Evolutionary conservation across 1,284 basidiomycete species (phyloP), one percentile per base, ranked within the genome.

Genomic region (Takashimella tepidaria): DNA sequence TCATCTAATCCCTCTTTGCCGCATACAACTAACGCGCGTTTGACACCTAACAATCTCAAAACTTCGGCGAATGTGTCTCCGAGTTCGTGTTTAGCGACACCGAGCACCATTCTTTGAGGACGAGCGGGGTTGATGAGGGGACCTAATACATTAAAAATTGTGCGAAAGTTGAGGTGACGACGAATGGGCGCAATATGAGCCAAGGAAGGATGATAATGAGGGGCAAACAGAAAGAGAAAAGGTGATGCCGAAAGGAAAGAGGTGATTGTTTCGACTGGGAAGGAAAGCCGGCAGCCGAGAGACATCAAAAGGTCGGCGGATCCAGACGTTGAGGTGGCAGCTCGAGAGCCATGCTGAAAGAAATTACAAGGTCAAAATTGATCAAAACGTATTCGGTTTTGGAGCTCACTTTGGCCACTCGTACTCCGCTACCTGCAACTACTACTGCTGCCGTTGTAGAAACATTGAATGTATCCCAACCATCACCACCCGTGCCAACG

Each of bases 391-490:
- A n/a, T n/a, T n/a, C n/a, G 21, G 13, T 13, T 27, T 22, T 10
- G 13, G 3, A 12, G 60, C 80, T 59, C 67, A 92, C 91, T 81
- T 98, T 98, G 75, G 92, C 85, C 0, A 98, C 90, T 49, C 91
- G 81, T 1, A 90, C 88, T 13, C 95, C 95, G 0, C 92, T 89
- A 13, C 95, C 95, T 19, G 92, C 92, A 22, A 93, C 93, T 19
- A 98, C 90, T 56, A 98, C 84, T 3, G 85, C 92, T 1, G 95
- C 95, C 0, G 92, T 89, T 0, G 95, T 98, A 67, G 91, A 95
- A 44, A 98, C 93, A 72, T 98, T 98, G 81, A 95, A 98, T 0
- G 95, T 88, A 68, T 98, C 91, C 76, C 95, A 86, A 0, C 93
- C 93, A 76, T 98, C 95, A 11, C 95, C 95, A n/a, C 95, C 95